Conservation (phyloP, 371 early-diverging fungal genomes). For the Mortierella sp. region DNA sequence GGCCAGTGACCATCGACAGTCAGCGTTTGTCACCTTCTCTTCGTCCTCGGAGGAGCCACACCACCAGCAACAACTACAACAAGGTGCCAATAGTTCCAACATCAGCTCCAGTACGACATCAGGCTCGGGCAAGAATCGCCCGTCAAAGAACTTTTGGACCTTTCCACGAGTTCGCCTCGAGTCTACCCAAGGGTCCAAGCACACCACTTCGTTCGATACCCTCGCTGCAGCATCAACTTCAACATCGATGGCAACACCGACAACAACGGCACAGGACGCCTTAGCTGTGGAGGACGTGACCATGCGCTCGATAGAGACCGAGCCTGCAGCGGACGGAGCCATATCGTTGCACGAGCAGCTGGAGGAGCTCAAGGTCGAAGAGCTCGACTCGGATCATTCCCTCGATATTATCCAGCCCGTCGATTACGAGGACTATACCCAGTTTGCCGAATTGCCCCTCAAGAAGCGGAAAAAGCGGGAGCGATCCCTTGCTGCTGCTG, state of each 20-base stretch:
- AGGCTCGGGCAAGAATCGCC: constrained; percentile 15
- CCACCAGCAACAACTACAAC: constrained; percentile 1
- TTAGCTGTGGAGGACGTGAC: constrained; percentile 14
- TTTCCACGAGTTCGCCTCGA: constrained; percentile 42
- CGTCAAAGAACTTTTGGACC: constrained; percentile 38
- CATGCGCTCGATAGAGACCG: constrained; percentile 38
- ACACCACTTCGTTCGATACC: constrained; percentile 11
- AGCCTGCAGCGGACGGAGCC: neutral
- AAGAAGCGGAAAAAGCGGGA: constrained; percentile 49
- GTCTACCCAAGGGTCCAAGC: neutral
- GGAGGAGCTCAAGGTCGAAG: constrained; percentile 10
- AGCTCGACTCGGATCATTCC: constrained; percentile 38
- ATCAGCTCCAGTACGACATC: constrained; percentile 16
- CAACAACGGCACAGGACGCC: neutral
- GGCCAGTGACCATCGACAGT: neutral
- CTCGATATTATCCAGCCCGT: constrained; percentile 43
- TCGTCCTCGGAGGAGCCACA: neutral
- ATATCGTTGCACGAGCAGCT: neutral
- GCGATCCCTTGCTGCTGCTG: constrained; percentile 28
- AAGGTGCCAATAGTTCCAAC: constrained; percentile 4
- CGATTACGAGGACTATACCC: constrained; percentile 52
- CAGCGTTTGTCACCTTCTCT: neutral
- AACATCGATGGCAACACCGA: neutral
- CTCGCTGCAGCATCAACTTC: neutral
- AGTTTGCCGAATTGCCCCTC: constrained; percentile 46